phyloP scores from a whole-genome alignment of 2,329 filamentous ascomycete genomes.

The Ophiostoma perfectum region DNA sequence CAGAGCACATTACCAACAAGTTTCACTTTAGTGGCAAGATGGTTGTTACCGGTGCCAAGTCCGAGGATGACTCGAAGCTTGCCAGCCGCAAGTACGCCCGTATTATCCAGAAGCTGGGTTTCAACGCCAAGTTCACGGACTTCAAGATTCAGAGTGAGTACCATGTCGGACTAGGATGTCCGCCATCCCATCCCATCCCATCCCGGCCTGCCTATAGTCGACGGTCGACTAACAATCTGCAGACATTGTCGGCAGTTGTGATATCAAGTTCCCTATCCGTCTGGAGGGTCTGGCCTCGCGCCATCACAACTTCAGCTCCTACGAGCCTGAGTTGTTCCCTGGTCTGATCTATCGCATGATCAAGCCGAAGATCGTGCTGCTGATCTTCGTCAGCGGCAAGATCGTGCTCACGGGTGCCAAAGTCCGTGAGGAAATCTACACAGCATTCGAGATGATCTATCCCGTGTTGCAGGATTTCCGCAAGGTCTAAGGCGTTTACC shows the following conservation, averaged over 20 bases:
- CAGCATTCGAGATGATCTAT: conserved; percentile 96
- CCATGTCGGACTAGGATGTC: not conserved
- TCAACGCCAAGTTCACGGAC: conserved; percentile 99
- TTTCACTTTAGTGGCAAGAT: conserved; percentile 66
- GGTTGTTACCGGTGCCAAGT: conserved; percentile 98
- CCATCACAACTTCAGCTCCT: conserved; percentile 99
- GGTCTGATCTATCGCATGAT: conserved; percentile 99
- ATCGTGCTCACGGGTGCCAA: conserved; percentile 97
- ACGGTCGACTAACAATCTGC: not conserved
- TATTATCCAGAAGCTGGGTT: conserved; percentile 99
- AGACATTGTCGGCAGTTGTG: conserved; percentile 92
- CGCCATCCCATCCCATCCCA: not conserved
- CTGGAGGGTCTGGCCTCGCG: conserved; percentile 94
- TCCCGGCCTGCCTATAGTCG: too few relatives aligned
- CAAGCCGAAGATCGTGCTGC: conserved; percentile 98
- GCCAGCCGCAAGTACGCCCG: conserved; percentile 96
- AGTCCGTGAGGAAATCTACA: conserved; percentile 96
- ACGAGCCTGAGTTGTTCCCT: conserved; percentile 94
- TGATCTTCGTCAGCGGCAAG: conserved; percentile 98
- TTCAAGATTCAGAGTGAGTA: conserved; percentile 86
- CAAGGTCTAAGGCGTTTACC: conserved; percentile 43
- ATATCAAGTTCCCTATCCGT: conserved; percentile 99
- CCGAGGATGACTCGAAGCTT: conserved; percentile 94
- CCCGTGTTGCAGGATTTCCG: conserved; percentile 73
- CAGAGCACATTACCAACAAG: conserved; percentile 18